These are phyloP conservation scores for Cyclostephanos tholiformis DNA, from an alignment of 108 stramenopile species.

Conservation along the genomic window DNA sequence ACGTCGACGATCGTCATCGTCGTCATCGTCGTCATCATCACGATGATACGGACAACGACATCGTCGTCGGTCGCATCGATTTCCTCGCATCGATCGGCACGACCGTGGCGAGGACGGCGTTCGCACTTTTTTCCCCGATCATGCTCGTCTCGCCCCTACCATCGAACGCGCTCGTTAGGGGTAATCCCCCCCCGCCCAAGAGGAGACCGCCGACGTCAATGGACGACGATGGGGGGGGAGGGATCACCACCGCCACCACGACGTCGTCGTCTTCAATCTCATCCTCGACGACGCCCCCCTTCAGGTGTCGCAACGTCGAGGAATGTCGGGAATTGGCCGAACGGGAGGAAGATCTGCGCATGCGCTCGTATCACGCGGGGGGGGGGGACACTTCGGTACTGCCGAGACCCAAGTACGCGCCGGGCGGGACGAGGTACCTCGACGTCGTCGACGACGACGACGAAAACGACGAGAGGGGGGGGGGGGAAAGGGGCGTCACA, in stretches of 20 bases:
- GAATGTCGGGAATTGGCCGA: slow-evolving; percentile 85
- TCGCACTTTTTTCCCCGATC: too few relatives aligned
- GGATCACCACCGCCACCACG: neutral
- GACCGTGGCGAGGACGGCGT: too few relatives aligned
- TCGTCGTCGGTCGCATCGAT: too few relatives aligned
- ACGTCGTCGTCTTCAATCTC: too few relatives aligned
- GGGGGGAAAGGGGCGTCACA: too few relatives aligned
- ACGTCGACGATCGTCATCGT: too few relatives aligned
- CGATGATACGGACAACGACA: too few relatives aligned
- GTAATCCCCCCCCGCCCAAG: slow-evolving; percentile 78
- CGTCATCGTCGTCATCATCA: too few relatives aligned
- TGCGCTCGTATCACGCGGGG: slow-evolving; percentile 44
- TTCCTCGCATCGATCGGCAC: too few relatives aligned
- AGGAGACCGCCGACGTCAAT: slow-evolving; percentile 16
- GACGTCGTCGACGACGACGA: slow-evolving; percentile 47
- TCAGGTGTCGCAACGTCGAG: slow-evolving; percentile 87
- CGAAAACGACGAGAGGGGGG: neutral
- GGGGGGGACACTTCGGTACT: slow-evolving; percentile 38
- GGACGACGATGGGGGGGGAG: neutral
- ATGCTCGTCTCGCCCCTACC: neutral
- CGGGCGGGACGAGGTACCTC: slow-evolving; percentile 57
- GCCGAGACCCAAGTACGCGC: slow-evolving; percentile 49
- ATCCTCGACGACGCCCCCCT: too few relatives aligned
- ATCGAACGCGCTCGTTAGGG: slow-evolving; percentile 75
- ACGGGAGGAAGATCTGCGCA: slow-evolving; percentile 24